Percentiles rank a stretch among this genome's conserved stretches.
phyloP scores from a whole-genome alignment of 1,139 yeast genomes.

The Suhomyces wounanorum region DNA sequence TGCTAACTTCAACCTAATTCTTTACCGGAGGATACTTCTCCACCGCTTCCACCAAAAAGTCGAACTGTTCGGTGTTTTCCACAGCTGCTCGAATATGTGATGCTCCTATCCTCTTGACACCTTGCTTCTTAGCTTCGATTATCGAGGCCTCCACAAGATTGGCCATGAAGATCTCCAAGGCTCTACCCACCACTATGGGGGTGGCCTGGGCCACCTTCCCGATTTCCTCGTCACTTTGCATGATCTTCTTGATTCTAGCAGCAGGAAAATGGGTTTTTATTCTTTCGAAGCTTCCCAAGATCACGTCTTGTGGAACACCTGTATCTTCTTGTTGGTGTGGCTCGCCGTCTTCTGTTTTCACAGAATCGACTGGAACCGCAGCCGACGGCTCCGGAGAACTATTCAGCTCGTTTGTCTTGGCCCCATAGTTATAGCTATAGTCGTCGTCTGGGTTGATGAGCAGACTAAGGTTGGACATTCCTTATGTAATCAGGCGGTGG shows the following conservation, averaged over 20 bases:
- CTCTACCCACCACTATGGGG: constrained; percentile 94
- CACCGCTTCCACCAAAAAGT: constrained; percentile 77
- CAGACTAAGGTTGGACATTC: constrained; percentile 22
- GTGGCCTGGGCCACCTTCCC: constrained; percentile 99
- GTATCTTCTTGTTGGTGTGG: constrained; percentile 4
- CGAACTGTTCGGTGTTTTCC: constrained; percentile 84
- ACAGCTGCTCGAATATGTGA: constrained; percentile 85
- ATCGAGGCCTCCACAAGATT: constrained; percentile 84
- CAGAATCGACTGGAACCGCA: constrained; percentile 1
- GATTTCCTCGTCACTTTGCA: constrained; percentile 98
- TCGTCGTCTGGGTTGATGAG: constrained; percentile 23
- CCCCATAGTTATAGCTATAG: constrained; percentile 19
- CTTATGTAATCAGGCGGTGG: constrained; percentile 5
- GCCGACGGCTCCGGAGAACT: not conserved
- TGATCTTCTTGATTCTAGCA: constrained; percentile 91
- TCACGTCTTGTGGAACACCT: constrained; percentile 30
- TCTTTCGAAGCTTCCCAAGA: constrained; percentile 42
- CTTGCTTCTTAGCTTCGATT: constrained; percentile 71
- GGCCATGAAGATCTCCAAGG: constrained; percentile 88
- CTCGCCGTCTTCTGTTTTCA: not conserved
- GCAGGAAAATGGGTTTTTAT: constrained; percentile 96
- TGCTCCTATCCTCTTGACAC: constrained; percentile 81
- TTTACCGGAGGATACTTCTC: constrained; percentile 56
- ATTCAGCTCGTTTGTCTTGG: not conserved
- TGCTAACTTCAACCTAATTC: constrained; percentile 17